Conservation (phyloP, 495 filamentous ascomycete species). For the Aspergillus hancockii region DNA sequence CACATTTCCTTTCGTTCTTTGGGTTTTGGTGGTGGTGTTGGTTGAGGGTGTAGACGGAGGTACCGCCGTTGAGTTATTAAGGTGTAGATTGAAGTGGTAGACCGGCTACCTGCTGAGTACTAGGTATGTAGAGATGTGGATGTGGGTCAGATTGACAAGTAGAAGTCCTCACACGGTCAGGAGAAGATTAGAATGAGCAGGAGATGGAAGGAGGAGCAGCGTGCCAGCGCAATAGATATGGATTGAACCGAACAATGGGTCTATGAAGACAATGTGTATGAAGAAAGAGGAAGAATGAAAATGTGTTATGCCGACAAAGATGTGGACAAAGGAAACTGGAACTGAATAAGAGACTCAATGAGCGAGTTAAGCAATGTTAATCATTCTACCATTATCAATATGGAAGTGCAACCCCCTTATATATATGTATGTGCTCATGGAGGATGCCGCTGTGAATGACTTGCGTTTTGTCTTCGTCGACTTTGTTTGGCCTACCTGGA, state of each 20-base stretch:
- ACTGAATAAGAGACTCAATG: too few species aligned
- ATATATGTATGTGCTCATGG: too few species aligned
- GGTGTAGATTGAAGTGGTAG: not conserved
- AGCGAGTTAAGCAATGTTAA: too few species aligned
- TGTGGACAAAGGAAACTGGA: too few species aligned
- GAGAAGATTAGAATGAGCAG: not conserved
- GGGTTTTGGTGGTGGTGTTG: slow-evolving; percentile 4
- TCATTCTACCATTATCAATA: too few species aligned
- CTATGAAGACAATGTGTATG: not conserved
- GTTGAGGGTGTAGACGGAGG: not conserved
- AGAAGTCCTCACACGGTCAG: not conserved
- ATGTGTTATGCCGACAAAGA: too few species aligned
- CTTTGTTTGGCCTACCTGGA: too few species aligned
- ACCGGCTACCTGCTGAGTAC: not conserved
- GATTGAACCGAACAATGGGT: not conserved
- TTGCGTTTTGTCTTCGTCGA: too few species aligned
- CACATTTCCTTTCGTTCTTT: slow-evolving; percentile 24
- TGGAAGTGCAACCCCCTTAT: too few species aligned
- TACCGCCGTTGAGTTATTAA: slow-evolving; percentile 5
- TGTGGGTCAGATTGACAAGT: not conserved
- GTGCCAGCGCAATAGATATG: not conserved
- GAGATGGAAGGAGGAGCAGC: slow-evolving; percentile 18
- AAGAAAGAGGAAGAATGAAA: slow-evolving; percentile 15
- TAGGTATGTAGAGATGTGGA: not conserved
- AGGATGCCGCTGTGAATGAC: too few species aligned